Evolutionary conservation across 129 eudicot genomes (phyloP).

Genomic region (Sambucus nigra): DNA sequence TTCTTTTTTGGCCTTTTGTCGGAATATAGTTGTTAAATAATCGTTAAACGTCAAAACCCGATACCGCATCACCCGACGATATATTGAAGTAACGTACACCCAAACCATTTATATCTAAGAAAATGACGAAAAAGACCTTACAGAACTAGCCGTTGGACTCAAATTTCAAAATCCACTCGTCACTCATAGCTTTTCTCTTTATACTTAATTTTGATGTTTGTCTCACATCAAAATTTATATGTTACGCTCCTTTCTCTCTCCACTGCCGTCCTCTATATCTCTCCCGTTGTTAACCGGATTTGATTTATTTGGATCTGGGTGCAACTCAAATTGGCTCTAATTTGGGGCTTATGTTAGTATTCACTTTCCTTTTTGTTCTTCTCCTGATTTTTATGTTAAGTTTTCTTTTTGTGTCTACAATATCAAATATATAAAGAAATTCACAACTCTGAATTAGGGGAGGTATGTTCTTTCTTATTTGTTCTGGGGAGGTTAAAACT

Average conservation of each 20-base stretch:
- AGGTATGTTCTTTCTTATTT: too few species aligned
- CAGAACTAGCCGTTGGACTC: constrained; percentile 52
- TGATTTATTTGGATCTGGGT: constrained; percentile 3
- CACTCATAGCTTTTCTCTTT: neutral
- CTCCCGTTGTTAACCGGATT: neutral
- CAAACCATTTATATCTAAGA: neutral
- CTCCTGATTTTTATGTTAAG: neutral
- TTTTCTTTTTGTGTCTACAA: constrained; percentile 20
- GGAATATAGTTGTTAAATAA: too few species aligned
- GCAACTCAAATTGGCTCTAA: constrained; percentile 5
- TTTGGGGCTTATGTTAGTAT: constrained; percentile 21
- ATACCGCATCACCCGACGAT: neutral
- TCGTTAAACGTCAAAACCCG: neutral
- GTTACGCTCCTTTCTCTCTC: constrained; percentile 9
- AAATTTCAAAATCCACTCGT: constrained; percentile 28
- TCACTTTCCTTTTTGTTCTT: constrained; percentile 10
- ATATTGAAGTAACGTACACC: neutral
- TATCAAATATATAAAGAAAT: too few species aligned
- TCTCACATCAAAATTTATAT: neutral
- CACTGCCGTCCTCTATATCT: neutral
- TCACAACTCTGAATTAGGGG: neutral
- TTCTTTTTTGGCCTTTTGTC: too few species aligned
- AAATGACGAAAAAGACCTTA: constrained; percentile 13
- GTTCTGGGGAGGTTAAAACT: too few species aligned
- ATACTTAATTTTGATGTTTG: neutral